A percentile compares a stretch with the other conserved stretches of the same genome.
Evolutionary conservation across 2,329 filamentous ascomycete genomes (phyloP).

Genomic region (Penicillium sp.): DNA sequence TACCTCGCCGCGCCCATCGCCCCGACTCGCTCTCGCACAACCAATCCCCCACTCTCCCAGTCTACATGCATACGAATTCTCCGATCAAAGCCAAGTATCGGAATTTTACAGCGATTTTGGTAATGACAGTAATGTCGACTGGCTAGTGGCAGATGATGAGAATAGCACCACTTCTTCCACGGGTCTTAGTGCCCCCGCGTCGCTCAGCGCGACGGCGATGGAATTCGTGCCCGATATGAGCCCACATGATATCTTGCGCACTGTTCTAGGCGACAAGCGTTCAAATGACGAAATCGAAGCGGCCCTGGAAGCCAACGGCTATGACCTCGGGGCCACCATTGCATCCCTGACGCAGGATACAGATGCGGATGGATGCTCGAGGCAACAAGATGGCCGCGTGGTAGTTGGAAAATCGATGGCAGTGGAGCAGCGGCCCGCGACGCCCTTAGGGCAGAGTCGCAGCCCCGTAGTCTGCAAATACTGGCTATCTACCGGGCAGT

Average conservation of each 20-base stretch:
- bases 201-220: constrained; percentile 73
- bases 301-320: constrained; percentile 82
- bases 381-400: constrained; percentile 58
- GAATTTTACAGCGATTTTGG: constrained; percentile 90
- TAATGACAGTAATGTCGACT: constrained; percentile 83
- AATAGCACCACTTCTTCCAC: constrained; percentile 73
- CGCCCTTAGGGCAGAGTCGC: constrained; percentile 70
- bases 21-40: constrained; percentile 80
- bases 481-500: constrained; percentile 91
- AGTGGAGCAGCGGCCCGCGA: constrained; percentile 66
- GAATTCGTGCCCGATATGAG: constrained; percentile 90
- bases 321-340: constrained; percentile 89
- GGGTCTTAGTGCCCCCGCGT: constrained; percentile 61
- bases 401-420: constrained; percentile 87
- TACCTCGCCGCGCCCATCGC: constrained; percentile 86
- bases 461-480: constrained; percentile 95
- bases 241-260: constrained; percentile 94
- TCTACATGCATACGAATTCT: constrained; percentile 93
- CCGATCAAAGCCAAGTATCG: constrained; percentile 70
- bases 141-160: constrained; percentile 86
- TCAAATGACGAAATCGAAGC: constrained; percentile 91
- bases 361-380: constrained; percentile 47
- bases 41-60: constrained; percentile 94
- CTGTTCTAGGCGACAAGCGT: constrained; percentile 81
- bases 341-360: constrained; percentile 78